Base-by-base conservation (phyloP, 2,329 filamentous ascomycete species). In the Diaporthe sp. region DNA sequence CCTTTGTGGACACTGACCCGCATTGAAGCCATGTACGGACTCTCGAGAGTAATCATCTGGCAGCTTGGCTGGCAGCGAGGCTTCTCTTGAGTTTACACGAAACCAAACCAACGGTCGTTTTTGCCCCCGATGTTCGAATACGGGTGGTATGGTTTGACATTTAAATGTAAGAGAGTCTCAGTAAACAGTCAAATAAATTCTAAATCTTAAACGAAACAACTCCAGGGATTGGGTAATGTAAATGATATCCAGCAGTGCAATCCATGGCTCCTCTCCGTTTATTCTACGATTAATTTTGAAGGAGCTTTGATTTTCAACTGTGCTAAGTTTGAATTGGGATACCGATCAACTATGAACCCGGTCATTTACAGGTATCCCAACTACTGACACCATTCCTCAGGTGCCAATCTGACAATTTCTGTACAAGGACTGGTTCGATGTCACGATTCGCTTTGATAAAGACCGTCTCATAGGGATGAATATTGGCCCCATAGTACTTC, bases 381-480 rank as follows among this genome's bases (percentile, higher is more conserved):
- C 72, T 74, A 5, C 15, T 58, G 15, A 69, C 8, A 4, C 25
- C 34, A 4, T 55, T 42, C 25, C 39, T 57, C 28, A 69, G 13
- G 15, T 71, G 73, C 73, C 73, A 74, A 3, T 71, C 73, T 39
- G 73, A 65, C 15, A 74, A 6, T 31, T 55, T 71, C 6, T 8
- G 25, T 4, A 74, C 5, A 39, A 55, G 42, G 10, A 9, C 15
- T 12, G 55, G 55, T 25, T 74, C 73, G 17, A 71, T 74, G 8
- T 42, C 57, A 6, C 73, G 53, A 34, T 75, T 75, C 2, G 67
- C 22, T 17, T 75, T 75, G 58, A 75, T 12, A 5, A 72, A 75
- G 2, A 72, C 22, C 7, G 58, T 57, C n/a, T 75, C 73, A 55
- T 58, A 75, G 2, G 73, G 73, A 28, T 75, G 68, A 6, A 75